These are phyloP conservation scores for Pyricularia pennisetigena DNA, from an alignment of 2,329 filamentous ascomycete species.

Conservation along the genomic window DNA sequence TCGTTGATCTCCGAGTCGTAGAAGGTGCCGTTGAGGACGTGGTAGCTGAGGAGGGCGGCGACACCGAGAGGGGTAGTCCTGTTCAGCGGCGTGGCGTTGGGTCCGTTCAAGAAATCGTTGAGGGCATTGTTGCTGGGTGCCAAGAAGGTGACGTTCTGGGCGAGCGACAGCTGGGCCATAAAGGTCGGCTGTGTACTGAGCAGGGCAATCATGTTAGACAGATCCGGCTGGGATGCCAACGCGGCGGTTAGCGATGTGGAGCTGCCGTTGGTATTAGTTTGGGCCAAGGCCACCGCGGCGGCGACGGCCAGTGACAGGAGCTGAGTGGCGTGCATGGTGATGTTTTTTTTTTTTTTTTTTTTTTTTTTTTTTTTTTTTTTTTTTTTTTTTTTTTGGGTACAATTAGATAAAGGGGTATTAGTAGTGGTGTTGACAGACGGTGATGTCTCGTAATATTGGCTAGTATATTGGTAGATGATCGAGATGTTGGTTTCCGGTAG, in stretches of 20 bases:
- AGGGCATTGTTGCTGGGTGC: slow-evolving; percentile 8
- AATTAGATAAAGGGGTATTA: not conserved
- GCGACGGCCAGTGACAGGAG: slow-evolving; percentile 2
- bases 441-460: not conserved
- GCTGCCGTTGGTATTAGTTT: slow-evolving; percentile 2
- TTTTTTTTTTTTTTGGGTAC: not conserved
- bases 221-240: not conserved
- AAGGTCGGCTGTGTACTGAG: slow-evolving; percentile 4
- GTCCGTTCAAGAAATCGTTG: slow-evolving; percentile 6
- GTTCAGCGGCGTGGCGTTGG: slow-evolving; percentile 10
- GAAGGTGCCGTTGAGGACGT: slow-evolving; percentile 45
- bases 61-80: slow-evolving; percentile 15
- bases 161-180: slow-evolving; percentile 4
- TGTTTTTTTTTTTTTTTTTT: too few relatives aligned
- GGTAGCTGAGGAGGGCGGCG: slow-evolving; percentile 42
- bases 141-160: slow-evolving; percentile 6
- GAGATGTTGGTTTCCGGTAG: not conserved
- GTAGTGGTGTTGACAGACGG: not conserved
- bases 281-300: not conserved
- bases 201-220: slow-evolving; percentile 1
- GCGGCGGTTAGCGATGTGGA: slow-evolving; percentile 1
- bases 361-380: too few relatives aligned
- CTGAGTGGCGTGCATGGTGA: slow-evolving; percentile 1
- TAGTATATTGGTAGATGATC: not conserved
- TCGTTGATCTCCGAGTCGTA: slow-evolving; percentile 17